Base-by-base conservation (phyloP, 1,139 yeast genomes). In the Geotrichum siamense region DNA sequence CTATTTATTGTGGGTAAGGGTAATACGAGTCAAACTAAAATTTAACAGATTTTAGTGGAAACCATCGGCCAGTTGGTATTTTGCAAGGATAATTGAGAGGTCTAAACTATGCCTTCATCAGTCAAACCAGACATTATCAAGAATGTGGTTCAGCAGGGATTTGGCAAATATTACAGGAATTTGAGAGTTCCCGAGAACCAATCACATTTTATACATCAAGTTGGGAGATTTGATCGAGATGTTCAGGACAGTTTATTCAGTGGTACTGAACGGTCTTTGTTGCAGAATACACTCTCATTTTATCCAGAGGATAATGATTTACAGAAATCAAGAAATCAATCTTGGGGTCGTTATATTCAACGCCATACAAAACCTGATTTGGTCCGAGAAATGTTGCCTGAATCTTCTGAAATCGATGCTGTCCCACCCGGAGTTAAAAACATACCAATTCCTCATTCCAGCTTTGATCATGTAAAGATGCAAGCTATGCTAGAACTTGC, bases 371-470 rank as follows among this genome's bases (percentile, higher is more conserved):
- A 38, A 6, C 41, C 40, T 10, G 35, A 43, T 5, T 25, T 40
- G 13, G 26, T 40, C 15, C 30, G 16, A 16, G 30, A 16, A 20
- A 17, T 38, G n/a, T 13, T 19, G n/a, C 16, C 22, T 13, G 5
- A 16, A 15, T 35, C 17, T 34, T 17, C 10, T 20, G 15, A 36
- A 19, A 19, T 9, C 15, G 23, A 39, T 13, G 20, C 17, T 19
- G 13, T 32, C 20, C 38, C 41, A 3, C 25, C 27, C 8, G 22
- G 35, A 21, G 31, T 37, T 8, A 28, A 35, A 10, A 36, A 17
- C 17, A 33, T 43, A 9, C 50, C 50, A 1, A 41, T 31, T 20
- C 44, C 45, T 6, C 38, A 47, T 16, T 32, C 34, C 2, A 29
- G 39, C 5, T 15, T 27, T 16, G 16, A 35, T 17, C 32, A 34